Base-by-base conservation (phyloP, 1,139 yeast species). In the Meyerozyma carpophila region DNA sequence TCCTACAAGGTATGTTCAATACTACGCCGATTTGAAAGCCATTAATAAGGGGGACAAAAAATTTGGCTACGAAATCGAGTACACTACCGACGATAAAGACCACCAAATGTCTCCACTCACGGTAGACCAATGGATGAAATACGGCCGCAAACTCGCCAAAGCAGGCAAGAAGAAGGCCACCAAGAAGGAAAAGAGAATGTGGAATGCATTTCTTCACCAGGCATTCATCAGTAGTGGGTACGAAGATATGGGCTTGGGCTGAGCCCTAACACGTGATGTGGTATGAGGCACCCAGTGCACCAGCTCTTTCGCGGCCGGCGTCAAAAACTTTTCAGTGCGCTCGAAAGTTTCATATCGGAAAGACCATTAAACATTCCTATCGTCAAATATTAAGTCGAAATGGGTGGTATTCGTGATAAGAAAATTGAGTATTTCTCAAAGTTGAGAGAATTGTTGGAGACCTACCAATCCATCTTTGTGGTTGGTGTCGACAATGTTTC, bases 401-500 rank as follows among this genome's bases (percentile, higher is more conserved):
- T 93, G 98, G 98, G 98, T 91, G 98, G 97, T 81, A 73, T 87
- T 79, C 93, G 96, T 81, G 98, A 89, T 70, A 91, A 91, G 84
- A 93, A 93, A 77, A 84, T 71, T 67, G 94, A 88, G 76, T 93
- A 93, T 85, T 93, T 93, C 79, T 64, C 81, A 72, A 93, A 89
- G 80, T 89, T 93, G 76, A 90, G 94, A 82, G 86, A 85, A 73
- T 84, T 90, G 70, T 82, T 93, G 69, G 95, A 87, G 76, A 95
- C 89, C 75, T 89, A 86, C 96, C 87, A 88, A 82, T 89, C 97
- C 63, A 82, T 91, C 82, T 91, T 93, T 90, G 74, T 93, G 63
- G 98, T 93, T 68, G 98, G 98, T 77, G 97, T 93, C 63, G 98
- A 93, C 82, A 93, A 93, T 82, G 98, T 93, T 70, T 89, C 98